A percentile compares a stretch with the other conserved stretches of the same genome.
These are phyloP conservation scores for Phytopythium montanum DNA, from an alignment of 352 stramenopile genomes.

Conservation along the genomic window DNA sequence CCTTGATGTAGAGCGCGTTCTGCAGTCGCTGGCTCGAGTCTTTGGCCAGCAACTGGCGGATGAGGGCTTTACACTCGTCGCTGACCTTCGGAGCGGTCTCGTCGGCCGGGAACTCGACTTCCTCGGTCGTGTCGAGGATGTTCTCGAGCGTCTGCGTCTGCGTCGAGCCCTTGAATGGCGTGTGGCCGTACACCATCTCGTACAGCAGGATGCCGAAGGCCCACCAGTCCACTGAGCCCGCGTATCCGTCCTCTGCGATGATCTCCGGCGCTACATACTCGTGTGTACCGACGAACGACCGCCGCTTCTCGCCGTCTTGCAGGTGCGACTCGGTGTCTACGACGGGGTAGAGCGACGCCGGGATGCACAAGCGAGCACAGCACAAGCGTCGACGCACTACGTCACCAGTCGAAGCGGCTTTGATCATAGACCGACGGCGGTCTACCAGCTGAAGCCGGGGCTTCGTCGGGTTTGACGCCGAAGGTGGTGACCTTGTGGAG, in stretches of 20 bases:
- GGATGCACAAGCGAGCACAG: slow-evolving; percentile 18
- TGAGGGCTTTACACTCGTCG: slow-evolving; percentile 70
- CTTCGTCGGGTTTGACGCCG: too few relatives aligned
- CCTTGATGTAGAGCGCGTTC: slow-evolving; percentile 89
- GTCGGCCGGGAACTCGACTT: slow-evolving; percentile 53
- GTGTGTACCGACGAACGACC: slow-evolving; percentile 57
- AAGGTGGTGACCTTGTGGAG: too few relatives aligned
- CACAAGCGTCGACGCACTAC: slow-evolving; percentile 12
- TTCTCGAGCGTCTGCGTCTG: slow-evolving; percentile 47
- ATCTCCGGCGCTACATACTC: slow-evolving; percentile 68
- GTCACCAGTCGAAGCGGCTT: not conserved
- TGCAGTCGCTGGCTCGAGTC: slow-evolving; percentile 64
- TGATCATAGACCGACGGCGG: not conserved
- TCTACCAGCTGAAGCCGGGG: slow-evolving; percentile 10
- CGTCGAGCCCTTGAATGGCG: slow-evolving; percentile 42
- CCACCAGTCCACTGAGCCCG: slow-evolving; percentile 65
- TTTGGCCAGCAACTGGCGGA: slow-evolving; percentile 36
- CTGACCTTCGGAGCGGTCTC: slow-evolving; percentile 31
- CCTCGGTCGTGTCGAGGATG: slow-evolving; percentile 37
- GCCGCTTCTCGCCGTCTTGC: slow-evolving; percentile 26
- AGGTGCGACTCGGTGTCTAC: slow-evolving; percentile 57
- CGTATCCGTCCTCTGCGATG: slow-evolving; percentile 55
- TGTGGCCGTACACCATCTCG: slow-evolving; percentile 54
- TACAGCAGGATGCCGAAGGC: slow-evolving; percentile 30
- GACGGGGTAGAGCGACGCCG: slow-evolving; percentile 25